Conservation (phyloP, 129 eudicot genomes). For the Tagetes erecta region DNA sequence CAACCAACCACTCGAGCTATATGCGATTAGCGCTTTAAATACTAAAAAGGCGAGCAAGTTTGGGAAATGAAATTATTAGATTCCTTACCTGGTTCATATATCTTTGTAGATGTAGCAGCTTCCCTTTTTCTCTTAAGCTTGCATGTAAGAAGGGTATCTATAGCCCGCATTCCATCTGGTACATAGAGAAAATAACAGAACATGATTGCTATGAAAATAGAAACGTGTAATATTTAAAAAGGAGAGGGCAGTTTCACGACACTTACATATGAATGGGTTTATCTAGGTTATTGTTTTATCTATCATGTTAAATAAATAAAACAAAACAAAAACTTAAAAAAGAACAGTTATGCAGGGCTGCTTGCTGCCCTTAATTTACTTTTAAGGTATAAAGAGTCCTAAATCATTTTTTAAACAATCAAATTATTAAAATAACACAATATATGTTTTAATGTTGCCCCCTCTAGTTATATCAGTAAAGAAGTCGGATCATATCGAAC, state of each 20-base stretch:
- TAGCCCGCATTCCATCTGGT: constrained; percentile 93
- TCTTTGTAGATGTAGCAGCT: constrained; percentile 39
- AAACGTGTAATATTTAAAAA: neutral
- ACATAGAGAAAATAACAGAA: constrained; percentile 32
- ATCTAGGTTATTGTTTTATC: neutral
- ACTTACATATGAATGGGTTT: neutral
- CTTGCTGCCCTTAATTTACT: neutral
- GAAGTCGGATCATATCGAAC: constrained; percentile 44
- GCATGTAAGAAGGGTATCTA: constrained; percentile 93
- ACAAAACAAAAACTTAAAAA: neutral
- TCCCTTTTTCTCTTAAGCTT: constrained; percentile 74
- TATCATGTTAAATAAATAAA: neutral
- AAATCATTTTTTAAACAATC: neutral
- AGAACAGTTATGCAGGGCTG: neutral
- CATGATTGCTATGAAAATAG: constrained; percentile 22
- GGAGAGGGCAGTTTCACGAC: neutral
- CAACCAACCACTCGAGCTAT: neutral
- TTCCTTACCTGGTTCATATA: constrained; percentile 53
- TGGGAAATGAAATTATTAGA: constrained; percentile 15
- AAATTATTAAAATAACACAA: too few relatives aligned
- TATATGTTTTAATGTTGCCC: neutral
- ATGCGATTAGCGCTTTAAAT: neutral
- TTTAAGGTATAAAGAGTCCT: neutral
- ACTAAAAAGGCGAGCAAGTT: constrained; percentile 10
- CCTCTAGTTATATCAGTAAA: neutral